Conservation (phyloP, 331 rosid species). For the Cydonia oblonga region DNA sequence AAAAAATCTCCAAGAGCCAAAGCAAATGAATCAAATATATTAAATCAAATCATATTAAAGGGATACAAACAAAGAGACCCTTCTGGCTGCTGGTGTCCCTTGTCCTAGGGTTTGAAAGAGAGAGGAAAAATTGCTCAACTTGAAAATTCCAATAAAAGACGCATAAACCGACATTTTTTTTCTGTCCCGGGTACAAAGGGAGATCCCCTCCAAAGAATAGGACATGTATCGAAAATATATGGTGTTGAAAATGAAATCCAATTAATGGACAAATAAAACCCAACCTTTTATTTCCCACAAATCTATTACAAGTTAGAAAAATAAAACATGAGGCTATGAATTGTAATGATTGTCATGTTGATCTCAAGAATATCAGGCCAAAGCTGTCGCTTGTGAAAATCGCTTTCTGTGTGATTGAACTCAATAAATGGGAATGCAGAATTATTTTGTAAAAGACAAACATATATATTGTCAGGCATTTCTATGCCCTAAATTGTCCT, state of each 20-base stretch:
- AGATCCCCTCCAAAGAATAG: constrained; percentile 11
- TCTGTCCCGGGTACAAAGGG: neutral
- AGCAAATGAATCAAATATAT: neutral
- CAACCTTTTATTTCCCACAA: neutral
- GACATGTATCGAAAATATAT: neutral
- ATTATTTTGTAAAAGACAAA: neutral
- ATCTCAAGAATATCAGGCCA: neutral
- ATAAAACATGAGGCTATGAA: constrained; percentile 1
- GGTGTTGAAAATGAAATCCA: neutral
- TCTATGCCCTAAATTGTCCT: neutral
- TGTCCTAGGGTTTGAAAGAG: constrained; percentile 24
- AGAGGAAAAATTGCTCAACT: constrained; percentile 10
- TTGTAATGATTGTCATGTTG: constrained; percentile 5
- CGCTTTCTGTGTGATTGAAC: neutral
- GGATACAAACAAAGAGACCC: constrained; percentile 20
- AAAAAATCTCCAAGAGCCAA: constrained; percentile 6
- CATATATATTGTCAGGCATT: neutral
- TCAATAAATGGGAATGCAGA: neutral
- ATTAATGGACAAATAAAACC: neutral
- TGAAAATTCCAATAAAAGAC: constrained; percentile 22
- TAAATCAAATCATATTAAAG: constrained; percentile 13
- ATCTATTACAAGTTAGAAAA: neutral
- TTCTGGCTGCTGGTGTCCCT: constrained; percentile 5
- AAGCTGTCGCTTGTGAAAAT: neutral
- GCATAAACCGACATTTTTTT: constrained; percentile 9